These are phyloP conservation scores for Coccomyxa sp. DNA, from an alignment of 139 green algal species.

Conservation along the genomic window DNA sequence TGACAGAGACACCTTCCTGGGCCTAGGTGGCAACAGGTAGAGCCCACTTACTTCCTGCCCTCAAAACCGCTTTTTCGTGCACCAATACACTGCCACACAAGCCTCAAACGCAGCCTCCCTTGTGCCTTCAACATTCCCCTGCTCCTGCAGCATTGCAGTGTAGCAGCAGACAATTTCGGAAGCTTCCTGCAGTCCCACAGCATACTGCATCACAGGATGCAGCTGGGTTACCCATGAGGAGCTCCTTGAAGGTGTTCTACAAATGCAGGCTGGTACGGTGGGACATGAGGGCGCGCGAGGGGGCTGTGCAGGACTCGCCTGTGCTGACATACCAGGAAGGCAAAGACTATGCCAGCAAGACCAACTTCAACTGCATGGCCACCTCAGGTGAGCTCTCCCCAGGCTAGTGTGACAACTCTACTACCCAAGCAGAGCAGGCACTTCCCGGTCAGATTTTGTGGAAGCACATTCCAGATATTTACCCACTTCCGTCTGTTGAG, in stretches of 20 bases:
- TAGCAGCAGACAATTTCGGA: too few relatives aligned
- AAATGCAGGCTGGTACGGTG: constrained; percentile 53
- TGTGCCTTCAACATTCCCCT: neutral
- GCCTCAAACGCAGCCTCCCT: too few relatives aligned
- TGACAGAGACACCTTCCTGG: constrained; percentile 76
- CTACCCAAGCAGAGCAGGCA: too few relatives aligned
- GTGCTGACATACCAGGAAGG: constrained; percentile 62
- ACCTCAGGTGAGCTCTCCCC: constrained; percentile 36
- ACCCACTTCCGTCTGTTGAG: neutral
- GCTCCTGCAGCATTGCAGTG: neutral
- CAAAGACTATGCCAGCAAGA: constrained; percentile 84
- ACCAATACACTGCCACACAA: too few relatives aligned
- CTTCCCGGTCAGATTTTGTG: too few relatives aligned
- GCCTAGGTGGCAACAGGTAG: constrained; percentile 79
- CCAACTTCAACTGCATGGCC: constrained; percentile 74
- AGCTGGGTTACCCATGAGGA: neutral
- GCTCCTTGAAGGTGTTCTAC: neutral
- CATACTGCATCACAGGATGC: too few relatives aligned
- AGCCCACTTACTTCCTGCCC: too few relatives aligned
- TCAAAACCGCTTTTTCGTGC: too few relatives aligned
- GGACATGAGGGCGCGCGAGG: constrained; percentile 71
- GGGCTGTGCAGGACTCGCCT: constrained; percentile 59
- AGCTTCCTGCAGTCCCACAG: too few relatives aligned
- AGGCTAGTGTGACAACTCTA: too few relatives aligned
- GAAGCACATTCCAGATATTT: neutral